phyloP scores from a whole-genome alignment of 257 asterid species.

The Capsicum baccatum region DNA sequence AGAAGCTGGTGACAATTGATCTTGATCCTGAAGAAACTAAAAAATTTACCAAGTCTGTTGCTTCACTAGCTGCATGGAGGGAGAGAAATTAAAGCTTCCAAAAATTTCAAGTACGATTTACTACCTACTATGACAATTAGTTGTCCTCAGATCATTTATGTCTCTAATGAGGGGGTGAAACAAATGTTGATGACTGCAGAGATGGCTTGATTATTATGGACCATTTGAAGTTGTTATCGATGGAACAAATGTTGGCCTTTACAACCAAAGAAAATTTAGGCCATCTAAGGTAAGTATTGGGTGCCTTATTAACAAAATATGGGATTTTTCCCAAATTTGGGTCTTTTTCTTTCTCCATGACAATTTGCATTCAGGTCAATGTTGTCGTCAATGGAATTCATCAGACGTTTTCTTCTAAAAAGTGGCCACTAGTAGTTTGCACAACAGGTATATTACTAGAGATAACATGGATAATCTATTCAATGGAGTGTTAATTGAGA shows the following conservation, averaged over 20 bases:
- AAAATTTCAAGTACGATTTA: constrained; percentile 73
- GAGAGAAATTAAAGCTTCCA: constrained; percentile 69
- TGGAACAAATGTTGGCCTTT: constrained; percentile 86
- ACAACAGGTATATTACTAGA: constrained; percentile 74
- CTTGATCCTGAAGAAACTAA: constrained; percentile 85
- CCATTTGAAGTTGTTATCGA: constrained; percentile 93
- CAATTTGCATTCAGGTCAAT: constrained; percentile 56
- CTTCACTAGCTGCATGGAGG: constrained; percentile 42
- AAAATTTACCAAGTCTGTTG: constrained; percentile 63
- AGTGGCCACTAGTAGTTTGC: constrained; percentile 83
- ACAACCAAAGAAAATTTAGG: constrained; percentile 67
- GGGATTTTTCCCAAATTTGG: not conserved
- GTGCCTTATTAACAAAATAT: constrained; percentile 17
- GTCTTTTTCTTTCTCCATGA: constrained; percentile 29
- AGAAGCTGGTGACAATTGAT: constrained; percentile 70
- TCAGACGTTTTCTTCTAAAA: constrained; percentile 78
- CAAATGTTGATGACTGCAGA: constrained; percentile 50
- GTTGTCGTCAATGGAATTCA: constrained; percentile 81
- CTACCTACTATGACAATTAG: constrained; percentile 22
- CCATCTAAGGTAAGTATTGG: constrained; percentile 67
- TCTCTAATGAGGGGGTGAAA: constrained; percentile 39
- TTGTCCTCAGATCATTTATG: constrained; percentile 24
- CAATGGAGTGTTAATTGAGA: constrained; percentile 60
- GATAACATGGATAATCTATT: constrained; percentile 69
- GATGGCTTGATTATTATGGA: constrained; percentile 39